phyloP scores from a whole-genome alignment of 176 grass and related monocot species.

The Cymbopogon citratus region DNA sequence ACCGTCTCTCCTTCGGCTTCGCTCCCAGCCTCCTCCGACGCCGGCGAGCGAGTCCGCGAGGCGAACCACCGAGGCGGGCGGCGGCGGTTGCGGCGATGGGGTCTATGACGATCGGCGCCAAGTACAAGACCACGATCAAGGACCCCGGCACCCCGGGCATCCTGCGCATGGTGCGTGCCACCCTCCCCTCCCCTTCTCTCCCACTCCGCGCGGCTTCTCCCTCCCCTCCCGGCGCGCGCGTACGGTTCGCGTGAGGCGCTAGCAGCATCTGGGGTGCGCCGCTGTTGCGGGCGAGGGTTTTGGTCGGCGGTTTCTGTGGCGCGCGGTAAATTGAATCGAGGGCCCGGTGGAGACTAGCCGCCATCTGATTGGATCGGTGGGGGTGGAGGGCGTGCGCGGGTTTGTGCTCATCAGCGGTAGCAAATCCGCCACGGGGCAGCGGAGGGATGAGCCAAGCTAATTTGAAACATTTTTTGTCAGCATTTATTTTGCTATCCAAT shows the following conservation, averaged over 20 bases:
- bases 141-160: conserved; percentile 75
- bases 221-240: background rate
- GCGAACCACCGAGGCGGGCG: background rate
- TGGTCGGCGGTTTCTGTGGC: background rate
- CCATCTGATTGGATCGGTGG: background rate
- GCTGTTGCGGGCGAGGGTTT: background rate
- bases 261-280: background rate
- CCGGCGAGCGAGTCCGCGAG: background rate
- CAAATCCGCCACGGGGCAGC: too few species aligned
- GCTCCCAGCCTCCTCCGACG: background rate
- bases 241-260: too few species aligned
- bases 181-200: background rate
- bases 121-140: conserved; percentile 81
- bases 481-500: background rate
- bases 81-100: conserved; percentile 22
- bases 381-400: background rate
- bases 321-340: background rate
- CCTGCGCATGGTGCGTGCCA: conserved; percentile 66
- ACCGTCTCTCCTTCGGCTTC: background rate
- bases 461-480: background rate
- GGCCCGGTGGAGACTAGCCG: background rate
- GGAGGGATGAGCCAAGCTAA: background rate
- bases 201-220: background rate
- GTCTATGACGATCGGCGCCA: conserved; percentile 47
- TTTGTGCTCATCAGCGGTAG: background rate